Percentiles rank a stretch among this genome's conserved stretches.
Conservation (phyloP, 2,329 filamentous ascomycete species). For the Scedosporium aurantiacum region DNA sequence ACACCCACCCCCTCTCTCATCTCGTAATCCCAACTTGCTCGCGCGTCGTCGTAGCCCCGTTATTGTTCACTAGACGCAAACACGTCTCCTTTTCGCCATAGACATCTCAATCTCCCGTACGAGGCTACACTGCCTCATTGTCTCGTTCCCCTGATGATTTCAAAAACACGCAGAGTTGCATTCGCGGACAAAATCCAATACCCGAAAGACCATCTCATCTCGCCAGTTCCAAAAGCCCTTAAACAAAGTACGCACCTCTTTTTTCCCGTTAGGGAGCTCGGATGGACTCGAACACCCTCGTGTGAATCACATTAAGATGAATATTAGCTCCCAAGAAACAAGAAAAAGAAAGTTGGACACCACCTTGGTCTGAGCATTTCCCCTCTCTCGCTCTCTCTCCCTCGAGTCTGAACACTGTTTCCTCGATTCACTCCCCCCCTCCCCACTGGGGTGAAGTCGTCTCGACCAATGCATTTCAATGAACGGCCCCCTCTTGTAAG, state of each 20-base stretch:
- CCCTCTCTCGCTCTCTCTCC: neutral
- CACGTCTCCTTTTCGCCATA: too few species aligned
- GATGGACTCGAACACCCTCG: neutral
- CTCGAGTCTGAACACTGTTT: neutral
- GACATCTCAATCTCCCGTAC: too few species aligned
- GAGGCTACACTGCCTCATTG: neutral
- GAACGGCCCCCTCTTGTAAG: neutral
- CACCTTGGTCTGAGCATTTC: neutral
- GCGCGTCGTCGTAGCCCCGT: too few species aligned
- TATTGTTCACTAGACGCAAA: too few species aligned
- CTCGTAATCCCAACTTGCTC: too few species aligned
- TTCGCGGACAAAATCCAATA: neutral
- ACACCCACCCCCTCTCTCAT: too few species aligned
- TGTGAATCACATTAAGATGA: slow-evolving; percentile 1
- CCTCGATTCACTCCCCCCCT: neutral
- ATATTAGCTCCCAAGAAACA: neutral
- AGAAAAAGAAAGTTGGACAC: neutral
- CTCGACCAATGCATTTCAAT: neutral
- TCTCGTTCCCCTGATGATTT: neutral
- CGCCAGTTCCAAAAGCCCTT: neutral
- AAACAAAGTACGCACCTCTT: neutral
- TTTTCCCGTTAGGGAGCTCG: neutral
- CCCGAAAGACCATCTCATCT: neutral
- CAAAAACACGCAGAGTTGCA: neutral
- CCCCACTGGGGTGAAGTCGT: neutral